Conservation (phyloP, 805 yeast genomes). For the Monosporozyma solicola region DNA sequence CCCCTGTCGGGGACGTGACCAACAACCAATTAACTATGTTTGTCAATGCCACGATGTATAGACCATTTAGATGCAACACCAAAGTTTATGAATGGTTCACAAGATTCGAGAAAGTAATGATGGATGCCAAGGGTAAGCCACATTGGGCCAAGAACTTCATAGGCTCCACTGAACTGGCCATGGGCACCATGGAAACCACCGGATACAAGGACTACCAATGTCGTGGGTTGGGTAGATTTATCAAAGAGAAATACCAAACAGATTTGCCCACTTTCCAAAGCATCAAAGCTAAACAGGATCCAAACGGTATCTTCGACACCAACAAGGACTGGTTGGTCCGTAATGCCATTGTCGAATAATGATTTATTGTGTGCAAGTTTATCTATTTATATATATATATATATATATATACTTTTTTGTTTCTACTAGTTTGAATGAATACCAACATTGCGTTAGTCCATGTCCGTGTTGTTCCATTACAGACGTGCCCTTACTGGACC, state of each 20-base stretch:
- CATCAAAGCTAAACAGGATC: conserved; percentile 64
- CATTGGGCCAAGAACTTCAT: conserved; percentile 98
- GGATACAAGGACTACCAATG: conserved; percentile 53
- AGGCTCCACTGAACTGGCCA: conserved; percentile 40
- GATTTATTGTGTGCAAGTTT: no score
- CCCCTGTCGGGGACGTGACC: conserved; percentile 37
- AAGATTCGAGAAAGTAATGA: conserved; percentile 70
- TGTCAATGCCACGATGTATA: conserved; percentile 88
- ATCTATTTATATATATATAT: no score
- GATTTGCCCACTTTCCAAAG: conserved; percentile 52
- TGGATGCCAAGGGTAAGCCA: conserved; percentile 81
- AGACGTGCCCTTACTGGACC: no score
- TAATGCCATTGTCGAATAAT: conserved; percentile 37
- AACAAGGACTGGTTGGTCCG: conserved; percentile 72
- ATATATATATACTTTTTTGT: no score
- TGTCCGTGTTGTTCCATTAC: no score
- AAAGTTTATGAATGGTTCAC: conserved; percentile 74
- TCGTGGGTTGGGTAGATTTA: conserved; percentile 66
- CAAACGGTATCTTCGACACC: conserved; percentile 69
- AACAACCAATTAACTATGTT: conserved; percentile 77
- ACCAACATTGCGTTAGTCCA: no score
- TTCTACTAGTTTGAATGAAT: no score
- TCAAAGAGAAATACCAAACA: conserved; percentile 74
- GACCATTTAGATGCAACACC: conserved; percentile 78
- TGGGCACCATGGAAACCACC: conserved; percentile 28